Base-by-base conservation (phyloP, 352 stramenopile species). In the Pythium volutum region DNA sequence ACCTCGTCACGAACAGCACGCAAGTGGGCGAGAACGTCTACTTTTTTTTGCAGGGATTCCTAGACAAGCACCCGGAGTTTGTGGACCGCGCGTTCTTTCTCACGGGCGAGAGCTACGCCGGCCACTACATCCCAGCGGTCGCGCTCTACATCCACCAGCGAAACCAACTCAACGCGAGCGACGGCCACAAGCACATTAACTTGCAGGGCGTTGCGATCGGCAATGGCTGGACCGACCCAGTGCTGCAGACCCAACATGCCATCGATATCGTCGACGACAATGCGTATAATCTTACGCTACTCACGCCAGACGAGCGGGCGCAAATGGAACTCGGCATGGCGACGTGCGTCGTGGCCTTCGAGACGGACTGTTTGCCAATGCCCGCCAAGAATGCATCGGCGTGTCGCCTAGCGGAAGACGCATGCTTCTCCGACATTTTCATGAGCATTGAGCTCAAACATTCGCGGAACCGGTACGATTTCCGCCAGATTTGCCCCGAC, bases 161-260 rank as follows among this genome's bases (percentile, higher is more conserved):
- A 39, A 65, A 76, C 42, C 47, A 53, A 12, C 27, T 69, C 15
- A 43, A 47, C 39, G 31, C 41, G 11, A 52, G 72, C 22, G n/a
- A n/a, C n/a, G 70, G 80, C 34, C 75, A 74, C 31, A 66, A 55
- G 62, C 26, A 73, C 57, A 74, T 88, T 54, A 77, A 82, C 38
- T 55, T 93, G 36, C 56, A 71, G n/a, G 81, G 81, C 15, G 77
- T 93, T 47, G 76, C 77, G 3, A 75, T 93, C 29, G 84, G 84
- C 49, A 93, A 93, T 53, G 84, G 84, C 10, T 52, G 91, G 22
- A 94, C 81, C 3, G 41, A 65, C 49, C 48, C 58, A 14, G 34
- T 77, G 4, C 63, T 81, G 23, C 66, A 79, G 68, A 62, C 73
- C 26, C 15, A 53, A 11, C 64, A 84, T 42, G 59, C 54, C 31